phyloP scores from a whole-genome alignment of 192 early-diverging fungal genomes.

The Gonapodya prolifera region DNA sequence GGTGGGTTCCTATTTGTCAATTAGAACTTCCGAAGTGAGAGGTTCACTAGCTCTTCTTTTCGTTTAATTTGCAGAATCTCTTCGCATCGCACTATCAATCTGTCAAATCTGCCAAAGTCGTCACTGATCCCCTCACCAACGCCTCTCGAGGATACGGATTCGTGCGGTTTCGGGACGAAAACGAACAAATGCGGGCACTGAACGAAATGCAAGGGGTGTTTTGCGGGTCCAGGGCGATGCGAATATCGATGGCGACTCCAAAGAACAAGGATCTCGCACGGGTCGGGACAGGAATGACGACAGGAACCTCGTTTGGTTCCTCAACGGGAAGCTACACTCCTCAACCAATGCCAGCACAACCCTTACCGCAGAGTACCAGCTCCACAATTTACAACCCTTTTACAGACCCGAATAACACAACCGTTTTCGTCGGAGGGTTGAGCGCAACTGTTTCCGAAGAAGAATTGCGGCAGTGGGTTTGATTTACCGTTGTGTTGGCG shows the following conservation, averaged over 20 bases:
- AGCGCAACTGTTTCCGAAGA: constrained; percentile 68
- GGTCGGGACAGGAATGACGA: not conserved
- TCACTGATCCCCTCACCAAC: constrained; percentile 72
- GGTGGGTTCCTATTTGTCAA: constrained; percentile 30
- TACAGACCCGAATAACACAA: constrained; percentile 81
- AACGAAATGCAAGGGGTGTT: constrained; percentile 79
- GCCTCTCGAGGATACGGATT: constrained; percentile 84
- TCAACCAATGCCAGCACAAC: not conserved
- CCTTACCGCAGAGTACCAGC: not conserved
- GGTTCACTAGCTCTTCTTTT: not conserved
- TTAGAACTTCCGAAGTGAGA: not conserved
- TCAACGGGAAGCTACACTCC: not conserved
- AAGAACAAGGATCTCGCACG: constrained; percentile 17
- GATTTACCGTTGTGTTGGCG: not conserved
- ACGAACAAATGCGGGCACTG: constrained; percentile 78
- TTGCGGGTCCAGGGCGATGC: constrained; percentile 74
- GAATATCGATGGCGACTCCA: constrained; percentile 78
- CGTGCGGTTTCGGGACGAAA: constrained; percentile 78
- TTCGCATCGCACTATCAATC: constrained; percentile 70
- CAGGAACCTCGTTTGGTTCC: not conserved
- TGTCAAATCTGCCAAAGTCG: constrained; percentile 85
- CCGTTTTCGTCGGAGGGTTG: constrained; percentile 93
- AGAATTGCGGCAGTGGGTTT: constrained; percentile 47
- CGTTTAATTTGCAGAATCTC: constrained; percentile 30
- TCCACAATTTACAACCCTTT: not conserved